Percentiles rank a stretch among this genome's conserved stretches.
phyloP scores from a whole-genome alignment of 2,329 filamentous ascomycete species.

The Incumbomyces lentus region DNA sequence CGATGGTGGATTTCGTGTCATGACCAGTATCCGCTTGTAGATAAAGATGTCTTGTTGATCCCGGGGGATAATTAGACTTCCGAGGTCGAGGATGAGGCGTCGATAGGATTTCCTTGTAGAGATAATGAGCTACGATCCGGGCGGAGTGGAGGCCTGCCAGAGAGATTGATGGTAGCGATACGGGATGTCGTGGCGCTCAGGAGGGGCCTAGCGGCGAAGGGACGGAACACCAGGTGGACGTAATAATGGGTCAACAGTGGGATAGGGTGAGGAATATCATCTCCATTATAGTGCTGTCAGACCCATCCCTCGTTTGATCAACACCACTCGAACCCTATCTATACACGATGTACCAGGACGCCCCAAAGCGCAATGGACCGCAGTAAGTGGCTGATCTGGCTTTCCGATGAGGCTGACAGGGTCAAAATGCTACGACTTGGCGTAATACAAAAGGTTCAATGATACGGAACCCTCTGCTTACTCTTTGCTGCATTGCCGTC shows the following conservation, averaged over 20 bases:
- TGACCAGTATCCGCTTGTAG: not conserved
- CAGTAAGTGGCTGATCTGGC: not conserved
- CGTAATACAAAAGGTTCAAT: not conserved
- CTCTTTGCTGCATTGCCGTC: not conserved
- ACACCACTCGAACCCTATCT: not conserved
- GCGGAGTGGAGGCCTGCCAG: slow-evolving; percentile 1
- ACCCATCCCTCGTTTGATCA: not conserved
- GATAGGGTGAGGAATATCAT: not conserved
- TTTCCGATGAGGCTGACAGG: not conserved
- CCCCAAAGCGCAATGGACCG: not conserved
- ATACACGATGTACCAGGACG: not conserved
- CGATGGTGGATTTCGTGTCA: not conserved
- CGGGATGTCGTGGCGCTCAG: not conserved
- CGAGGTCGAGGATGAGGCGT: not conserved
- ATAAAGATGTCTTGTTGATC: not conserved
- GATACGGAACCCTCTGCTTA: not conserved
- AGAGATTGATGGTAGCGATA: slow-evolving; percentile 1
- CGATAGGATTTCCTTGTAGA: not conserved
- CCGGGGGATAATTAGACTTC: not conserved
- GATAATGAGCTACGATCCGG: not conserved
- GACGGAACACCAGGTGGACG: not conserved
- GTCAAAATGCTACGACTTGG: not conserved
- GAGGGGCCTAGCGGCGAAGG: not conserved
- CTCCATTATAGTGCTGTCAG: slow-evolving; percentile 5
- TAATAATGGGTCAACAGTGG: not conserved